phyloP scores from a whole-genome alignment of 108 stramenopile species.

The Skeletonema tropicum region DNA sequence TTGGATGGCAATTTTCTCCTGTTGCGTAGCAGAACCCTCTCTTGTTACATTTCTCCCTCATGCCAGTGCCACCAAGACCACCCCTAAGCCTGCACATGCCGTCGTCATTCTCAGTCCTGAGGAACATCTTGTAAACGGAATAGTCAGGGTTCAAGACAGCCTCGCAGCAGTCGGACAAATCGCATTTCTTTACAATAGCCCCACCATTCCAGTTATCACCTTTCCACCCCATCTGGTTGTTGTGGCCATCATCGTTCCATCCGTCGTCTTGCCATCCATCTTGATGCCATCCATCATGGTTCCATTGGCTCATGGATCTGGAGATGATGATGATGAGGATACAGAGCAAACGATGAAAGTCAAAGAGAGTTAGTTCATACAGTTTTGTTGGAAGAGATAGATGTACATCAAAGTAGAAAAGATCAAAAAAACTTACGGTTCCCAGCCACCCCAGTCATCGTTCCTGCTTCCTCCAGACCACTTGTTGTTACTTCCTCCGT shows the following conservation, averaged over 20 bases:
- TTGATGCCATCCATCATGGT: neutral
- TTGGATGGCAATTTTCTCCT: neutral
- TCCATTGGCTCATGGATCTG: neutral
- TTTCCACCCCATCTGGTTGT: neutral
- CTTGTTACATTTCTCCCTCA: neutral
- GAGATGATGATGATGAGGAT: neutral
- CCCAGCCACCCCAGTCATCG: neutral
- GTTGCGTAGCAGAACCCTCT: constrained; percentile 2
- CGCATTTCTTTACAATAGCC: neutral
- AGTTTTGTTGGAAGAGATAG: neutral
- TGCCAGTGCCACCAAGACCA: neutral
- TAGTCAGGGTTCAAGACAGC: neutral
- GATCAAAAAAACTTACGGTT: constrained; percentile 5
- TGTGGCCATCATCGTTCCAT: neutral
- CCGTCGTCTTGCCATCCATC: constrained; percentile 2
- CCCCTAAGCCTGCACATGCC: neutral
- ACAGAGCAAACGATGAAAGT: neutral
- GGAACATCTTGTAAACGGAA: neutral
- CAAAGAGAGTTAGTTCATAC: neutral
- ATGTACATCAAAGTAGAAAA: neutral
- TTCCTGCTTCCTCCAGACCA: neutral
- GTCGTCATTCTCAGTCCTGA: neutral
- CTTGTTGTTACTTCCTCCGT: no score
- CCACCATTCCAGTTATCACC: neutral
- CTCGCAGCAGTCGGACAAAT: neutral